Evolutionary conservation across 2,329 filamentous ascomycete species (phyloP), one percentile per base, ranked within the genome.

Genomic region (Monilinia aucupariae): DNA sequence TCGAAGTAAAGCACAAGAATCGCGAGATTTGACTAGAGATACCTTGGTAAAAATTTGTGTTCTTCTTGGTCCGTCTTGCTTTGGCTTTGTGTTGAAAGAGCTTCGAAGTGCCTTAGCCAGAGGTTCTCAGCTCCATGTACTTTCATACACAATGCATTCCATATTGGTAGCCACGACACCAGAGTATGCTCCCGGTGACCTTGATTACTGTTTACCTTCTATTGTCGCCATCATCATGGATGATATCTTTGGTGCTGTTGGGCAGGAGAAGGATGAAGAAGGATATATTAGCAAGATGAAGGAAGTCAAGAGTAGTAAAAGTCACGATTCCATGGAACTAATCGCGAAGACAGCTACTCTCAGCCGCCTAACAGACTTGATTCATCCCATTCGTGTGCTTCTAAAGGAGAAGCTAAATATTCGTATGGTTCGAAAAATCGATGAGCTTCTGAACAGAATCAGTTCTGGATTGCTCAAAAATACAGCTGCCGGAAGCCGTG

Each of bases 261-360:
- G 94, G 2, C 90, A 96, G 76, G 93, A 99, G 73, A 99, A 99
- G 76, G 94, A 99, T 71, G 93, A 93, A 0, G 92, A 97, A 70
- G 94, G 92, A 60, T 99, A 99, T 74, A 88, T 89, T 62, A 96
- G 87, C 74, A 90, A 93, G 75, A 97, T 96, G 88, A 96, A 96
- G 76, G 94, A 99, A 77, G 88, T 99, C 63, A 97, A 96, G 79
- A 94, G 90, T 75, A 97, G 90, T 80, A 99, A 97, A 80, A 97
- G 92, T 73, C 96, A 92, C 71, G 96, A 99, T 73, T 96, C 94
- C 0, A 96, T 97, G 87, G 93, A 97, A 75, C 80, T 97, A 20
- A 82, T 97, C 67, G 89, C 94, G 32, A 90, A 88, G 71, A 92
- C 87, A 54, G 87, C 91, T 1, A 93, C 92, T 1, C 80, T 97